Evolutionary conservation across 768 basidiomycete species (phyloP).

Genomic region (Sarcodon aspratus): DNA sequence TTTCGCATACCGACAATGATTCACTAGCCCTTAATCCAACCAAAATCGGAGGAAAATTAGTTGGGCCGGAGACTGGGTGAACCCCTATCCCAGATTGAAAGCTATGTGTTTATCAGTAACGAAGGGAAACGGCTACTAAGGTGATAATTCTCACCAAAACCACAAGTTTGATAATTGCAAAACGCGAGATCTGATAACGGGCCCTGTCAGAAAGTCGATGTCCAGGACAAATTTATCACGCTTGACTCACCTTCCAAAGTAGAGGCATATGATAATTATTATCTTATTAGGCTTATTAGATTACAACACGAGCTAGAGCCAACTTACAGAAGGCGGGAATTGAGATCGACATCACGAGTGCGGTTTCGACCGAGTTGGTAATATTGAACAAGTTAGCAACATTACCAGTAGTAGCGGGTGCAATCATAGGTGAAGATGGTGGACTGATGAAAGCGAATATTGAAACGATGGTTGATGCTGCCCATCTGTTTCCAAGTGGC

Average conservation of each 20-base stretch:
- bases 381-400: slow-evolving; percentile 44
- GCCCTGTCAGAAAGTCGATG: too few species aligned
- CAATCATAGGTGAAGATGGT: slow-evolving; percentile 61
- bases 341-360: slow-evolving; percentile 48
- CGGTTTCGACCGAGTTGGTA: slow-evolving; percentile 32
- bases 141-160: slow-evolving; percentile 34
- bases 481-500: slow-evolving; percentile 50
- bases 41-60: slow-evolving; percentile 27
- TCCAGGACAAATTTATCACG: too few species aligned
- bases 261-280: too few species aligned
- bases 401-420: slow-evolving; percentile 41
- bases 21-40: slow-evolving; percentile 26
- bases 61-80: slow-evolving; percentile 13
- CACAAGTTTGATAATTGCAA: slow-evolving; percentile 52
- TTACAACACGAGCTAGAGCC: too few species aligned
- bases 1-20: slow-evolving; percentile 17
- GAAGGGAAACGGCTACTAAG: neutral
- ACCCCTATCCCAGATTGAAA: slow-evolving; percentile 40
- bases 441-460: slow-evolving; percentile 59
- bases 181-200: slow-evolving; percentile 29
- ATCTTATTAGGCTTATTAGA: too few species aligned
- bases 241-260: too few species aligned
- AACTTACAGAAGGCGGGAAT: slow-evolving; percentile 44
- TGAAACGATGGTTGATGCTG: slow-evolving; percentile 50
- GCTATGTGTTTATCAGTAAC: slow-evolving; percentile 13